Evolutionary conservation across 495 filamentous ascomycete species (phyloP).

Genomic region (Tuber calosporum): DNA sequence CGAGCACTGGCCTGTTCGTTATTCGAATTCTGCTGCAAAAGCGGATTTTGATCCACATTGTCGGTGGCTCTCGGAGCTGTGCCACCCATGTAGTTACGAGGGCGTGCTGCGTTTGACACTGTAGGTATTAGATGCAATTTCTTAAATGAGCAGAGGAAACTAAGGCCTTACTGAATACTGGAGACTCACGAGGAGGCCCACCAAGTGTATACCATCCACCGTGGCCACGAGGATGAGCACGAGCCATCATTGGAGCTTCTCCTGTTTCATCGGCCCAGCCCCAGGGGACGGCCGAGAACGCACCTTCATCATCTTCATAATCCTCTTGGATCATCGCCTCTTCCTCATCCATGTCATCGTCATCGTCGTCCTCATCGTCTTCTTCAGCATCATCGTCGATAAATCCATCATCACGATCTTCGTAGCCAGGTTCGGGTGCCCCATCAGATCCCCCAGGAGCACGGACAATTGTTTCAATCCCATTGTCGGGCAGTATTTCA

Average conservation of each 20-base stretch:
- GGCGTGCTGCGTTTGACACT: constrained; percentile 37
- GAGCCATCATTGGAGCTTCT: constrained; percentile 44
- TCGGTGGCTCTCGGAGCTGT: constrained; percentile 27
- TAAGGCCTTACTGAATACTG: constrained; percentile 40
- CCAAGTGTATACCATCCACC: constrained; percentile 47
- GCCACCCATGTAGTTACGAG: constrained; percentile 36
- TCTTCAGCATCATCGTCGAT: constrained; percentile 60
- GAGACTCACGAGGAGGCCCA: constrained; percentile 39
- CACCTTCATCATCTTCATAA: constrained; percentile 63
- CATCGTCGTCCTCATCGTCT: constrained; percentile 59
- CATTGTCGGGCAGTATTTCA: constrained; percentile 41
- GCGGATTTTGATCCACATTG: constrained; percentile 38
- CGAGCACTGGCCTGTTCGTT: constrained; percentile 31
- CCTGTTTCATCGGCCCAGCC: constrained; percentile 43
- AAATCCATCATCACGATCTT: constrained; percentile 54
- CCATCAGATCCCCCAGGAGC: constrained; percentile 43
- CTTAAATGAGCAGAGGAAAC: constrained; percentile 17
- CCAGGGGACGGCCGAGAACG: constrained; percentile 44
- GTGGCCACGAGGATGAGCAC: constrained; percentile 45
- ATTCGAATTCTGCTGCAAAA: constrained; percentile 39
- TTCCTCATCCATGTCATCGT: constrained; percentile 64
- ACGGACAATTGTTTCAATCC: constrained; percentile 44
- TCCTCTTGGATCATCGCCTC: constrained; percentile 51
- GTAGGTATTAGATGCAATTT: constrained; percentile 33
- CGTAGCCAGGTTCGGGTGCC: constrained; percentile 48